phyloP scores from a whole-genome alignment of 345 rosid species.

The Bretschneidera sinensis region DNA sequence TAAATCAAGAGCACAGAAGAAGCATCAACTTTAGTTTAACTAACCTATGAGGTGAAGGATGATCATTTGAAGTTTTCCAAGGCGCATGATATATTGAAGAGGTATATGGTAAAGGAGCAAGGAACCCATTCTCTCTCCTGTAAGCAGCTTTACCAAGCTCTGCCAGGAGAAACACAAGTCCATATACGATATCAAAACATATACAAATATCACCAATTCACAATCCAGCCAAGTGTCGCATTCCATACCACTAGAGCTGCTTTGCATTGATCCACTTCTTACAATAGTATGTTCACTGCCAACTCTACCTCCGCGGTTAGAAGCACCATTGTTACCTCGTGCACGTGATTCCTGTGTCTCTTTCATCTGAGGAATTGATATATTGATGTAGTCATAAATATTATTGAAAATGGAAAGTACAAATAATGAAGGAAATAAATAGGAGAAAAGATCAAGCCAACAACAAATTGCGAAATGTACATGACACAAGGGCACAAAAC shows the following conservation, averaged over 20 bases:
- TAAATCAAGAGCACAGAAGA: neutral
- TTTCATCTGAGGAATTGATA: constrained; percentile 29
- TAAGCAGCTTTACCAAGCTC: constrained; percentile 32
- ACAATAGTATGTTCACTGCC: constrained; percentile 23
- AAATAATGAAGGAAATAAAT: neutral
- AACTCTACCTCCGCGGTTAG: constrained; percentile 17
- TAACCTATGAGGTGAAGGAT: constrained; percentile 28
- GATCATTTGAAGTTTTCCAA: constrained; percentile 22
- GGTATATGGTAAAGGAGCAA: constrained; percentile 17
- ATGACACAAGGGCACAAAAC: neutral
- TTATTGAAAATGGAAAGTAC: neutral
- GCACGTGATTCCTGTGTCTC: constrained; percentile 34
- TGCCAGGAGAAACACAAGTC: constrained; percentile 21
- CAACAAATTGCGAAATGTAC: neutral
- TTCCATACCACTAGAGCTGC: constrained; percentile 29
- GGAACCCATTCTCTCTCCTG: constrained; percentile 28
- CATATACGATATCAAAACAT: constrained; percentile 17
- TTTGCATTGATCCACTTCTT: constrained; percentile 11
- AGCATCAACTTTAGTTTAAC: constrained; percentile 10
- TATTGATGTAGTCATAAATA: neutral
- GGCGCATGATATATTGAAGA: constrained; percentile 17
- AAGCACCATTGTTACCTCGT: constrained; percentile 16
- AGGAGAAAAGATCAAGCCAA: neutral
- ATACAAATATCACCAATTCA: constrained; percentile 9
- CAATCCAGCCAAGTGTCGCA: constrained; percentile 4